phyloP scores from a whole-genome alignment of 2,329 filamentous ascomycete genomes.

The Rutstroemia sp. region DNA sequence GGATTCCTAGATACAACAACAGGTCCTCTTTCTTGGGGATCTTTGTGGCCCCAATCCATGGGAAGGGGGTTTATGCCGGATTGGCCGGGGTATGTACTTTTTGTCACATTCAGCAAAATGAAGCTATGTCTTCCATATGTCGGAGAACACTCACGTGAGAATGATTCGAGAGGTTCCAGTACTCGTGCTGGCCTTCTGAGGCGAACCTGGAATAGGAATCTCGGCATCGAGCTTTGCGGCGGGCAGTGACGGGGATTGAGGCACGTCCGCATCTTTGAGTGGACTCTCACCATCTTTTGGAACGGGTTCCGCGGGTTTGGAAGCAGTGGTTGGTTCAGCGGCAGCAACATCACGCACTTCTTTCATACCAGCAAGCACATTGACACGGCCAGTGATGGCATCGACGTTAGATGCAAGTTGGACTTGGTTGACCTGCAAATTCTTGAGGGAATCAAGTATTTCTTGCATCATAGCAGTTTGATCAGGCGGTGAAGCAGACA shows the following conservation, averaged over 20 bases:
- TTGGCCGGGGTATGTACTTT: constrained; percentile 81
- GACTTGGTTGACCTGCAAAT: constrained; percentile 48
- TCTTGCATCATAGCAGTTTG: constrained; percentile 38
- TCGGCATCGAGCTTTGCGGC: constrained; percentile 21
- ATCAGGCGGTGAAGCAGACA: constrained; percentile 18
- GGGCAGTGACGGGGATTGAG: constrained; percentile 27
- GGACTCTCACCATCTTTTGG: constrained; percentile 10
- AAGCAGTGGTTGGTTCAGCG: constrained; percentile 9
- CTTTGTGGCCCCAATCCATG: constrained; percentile 78
- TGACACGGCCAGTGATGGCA: constrained; percentile 53
- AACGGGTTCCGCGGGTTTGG: constrained; percentile 10
- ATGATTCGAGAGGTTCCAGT: constrained; percentile 50
- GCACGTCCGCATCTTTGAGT: constrained; percentile 22
- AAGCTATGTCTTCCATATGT: background rate
- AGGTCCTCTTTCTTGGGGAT: constrained; percentile 70
- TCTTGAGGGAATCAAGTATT: constrained; percentile 47
- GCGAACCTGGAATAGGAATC: constrained; percentile 14
- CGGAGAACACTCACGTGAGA: constrained; percentile 41
- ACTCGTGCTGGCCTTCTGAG: constrained; percentile 33
- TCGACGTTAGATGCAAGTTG: constrained; percentile 49
- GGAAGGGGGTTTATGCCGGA: constrained; percentile 87
- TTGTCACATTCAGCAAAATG: background rate
- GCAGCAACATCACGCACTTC: constrained; percentile 43
- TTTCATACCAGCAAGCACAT: constrained; percentile 52
- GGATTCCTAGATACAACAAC: constrained; percentile 76